A percentile compares a stretch with the other conserved stretches of the same genome.
phyloP scores from a whole-genome alignment of 2,329 filamentous ascomycete genomes.

The Cladophialophora yegresii region DNA sequence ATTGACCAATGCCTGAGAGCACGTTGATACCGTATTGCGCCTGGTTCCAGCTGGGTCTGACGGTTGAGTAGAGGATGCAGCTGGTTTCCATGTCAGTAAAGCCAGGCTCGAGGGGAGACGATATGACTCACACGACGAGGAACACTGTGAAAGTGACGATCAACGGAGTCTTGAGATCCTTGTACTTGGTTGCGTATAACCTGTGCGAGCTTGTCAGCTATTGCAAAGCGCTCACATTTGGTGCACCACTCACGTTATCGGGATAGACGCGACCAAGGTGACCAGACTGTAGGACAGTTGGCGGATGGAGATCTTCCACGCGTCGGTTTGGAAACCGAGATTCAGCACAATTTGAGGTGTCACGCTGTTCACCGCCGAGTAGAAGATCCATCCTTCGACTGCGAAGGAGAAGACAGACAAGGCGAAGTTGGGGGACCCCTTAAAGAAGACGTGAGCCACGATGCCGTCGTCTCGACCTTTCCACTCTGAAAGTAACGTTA shows the following conservation, averaged over 20 bases:
- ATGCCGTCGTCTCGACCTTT: conserved; percentile 58
- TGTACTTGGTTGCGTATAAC: conserved; percentile 52
- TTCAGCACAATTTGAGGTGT: conserved; percentile 55
- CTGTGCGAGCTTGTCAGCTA: conserved; percentile 24
- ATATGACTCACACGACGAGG: conserved; percentile 47
- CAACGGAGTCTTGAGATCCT: conserved; percentile 53
- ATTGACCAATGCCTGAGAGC: conserved; percentile 53
- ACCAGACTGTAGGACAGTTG: conserved; percentile 51
- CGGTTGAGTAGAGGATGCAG: conserved; percentile 51
- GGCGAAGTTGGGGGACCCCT: conserved; percentile 56
- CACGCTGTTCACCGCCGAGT: conserved; percentile 56
- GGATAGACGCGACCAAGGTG: conserved; percentile 47
- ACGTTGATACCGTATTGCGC: conserved; percentile 55
- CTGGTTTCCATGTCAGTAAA: conserved; percentile 34
- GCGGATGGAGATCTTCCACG: conserved; percentile 54
- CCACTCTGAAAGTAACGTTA: conserved; percentile 51
- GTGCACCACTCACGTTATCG: conserved; percentile 43
- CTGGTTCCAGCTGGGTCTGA: conserved; percentile 49
- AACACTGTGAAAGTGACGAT: conserved; percentile 53
- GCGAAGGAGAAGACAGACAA: conserved; percentile 59
- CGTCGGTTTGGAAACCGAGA: conserved; percentile 51
- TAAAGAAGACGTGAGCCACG: conserved; percentile 60
- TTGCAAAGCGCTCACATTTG: conserved; percentile 1
- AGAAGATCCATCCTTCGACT: conserved; percentile 62
- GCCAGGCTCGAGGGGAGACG: conserved; percentile 12